Conservation (phyloP, 192 early-diverging fungal genomes). For the Kickxella alabastrina region DNA sequence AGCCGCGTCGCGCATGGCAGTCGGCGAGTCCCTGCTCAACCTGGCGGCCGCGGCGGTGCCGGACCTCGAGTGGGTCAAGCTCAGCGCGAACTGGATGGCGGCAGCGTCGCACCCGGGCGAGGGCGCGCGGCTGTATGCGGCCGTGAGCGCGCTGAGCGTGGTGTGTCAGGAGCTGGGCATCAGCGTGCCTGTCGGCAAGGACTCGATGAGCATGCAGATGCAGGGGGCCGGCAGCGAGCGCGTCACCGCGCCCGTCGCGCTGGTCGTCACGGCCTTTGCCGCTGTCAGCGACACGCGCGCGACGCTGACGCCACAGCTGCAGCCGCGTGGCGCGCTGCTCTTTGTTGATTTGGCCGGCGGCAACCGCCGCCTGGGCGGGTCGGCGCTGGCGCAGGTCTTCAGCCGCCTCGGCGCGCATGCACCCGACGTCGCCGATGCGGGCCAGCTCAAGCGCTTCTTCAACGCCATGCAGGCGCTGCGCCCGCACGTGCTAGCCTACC, state of each 20-base stretch:
- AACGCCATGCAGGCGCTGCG: constrained; percentile 58
- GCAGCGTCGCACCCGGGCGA: constrained; percentile 88
- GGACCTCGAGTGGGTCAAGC: constrained; percentile 66
- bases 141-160: constrained; percentile 89
- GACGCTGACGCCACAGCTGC: constrained; percentile 88
- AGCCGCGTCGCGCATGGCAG: constrained; percentile 94
- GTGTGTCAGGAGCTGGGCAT: constrained; percentile 90
- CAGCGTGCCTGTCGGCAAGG: constrained; percentile 97
- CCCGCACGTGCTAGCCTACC: constrained; percentile 80
- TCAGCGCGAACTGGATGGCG: constrained; percentile 99
- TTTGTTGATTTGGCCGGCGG: constrained; percentile 84
- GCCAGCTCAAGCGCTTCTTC: constrained; percentile 75
- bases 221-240: constrained; percentile 47
- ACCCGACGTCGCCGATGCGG: constrained; percentile 84
- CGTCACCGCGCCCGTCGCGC: constrained; percentile 86
- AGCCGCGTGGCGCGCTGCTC: constrained; percentile 56
- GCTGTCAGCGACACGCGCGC: constrained; percentile 80
- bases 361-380: constrained; percentile 86
- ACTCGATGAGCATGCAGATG: constrained; percentile 99
- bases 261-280: constrained; percentile 91
- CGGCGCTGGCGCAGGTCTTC: constrained; percentile 92
- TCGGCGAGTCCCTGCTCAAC: constrained; percentile 92
- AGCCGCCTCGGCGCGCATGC: constrained; percentile 67
- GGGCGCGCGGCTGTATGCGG: constrained; percentile 87
- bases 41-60: constrained; percentile 82